Evolutionary conservation across 1,284 basidiomycete species (phyloP), one percentile per base, ranked within the genome.

Genomic region (Malassezia restricta): DNA sequence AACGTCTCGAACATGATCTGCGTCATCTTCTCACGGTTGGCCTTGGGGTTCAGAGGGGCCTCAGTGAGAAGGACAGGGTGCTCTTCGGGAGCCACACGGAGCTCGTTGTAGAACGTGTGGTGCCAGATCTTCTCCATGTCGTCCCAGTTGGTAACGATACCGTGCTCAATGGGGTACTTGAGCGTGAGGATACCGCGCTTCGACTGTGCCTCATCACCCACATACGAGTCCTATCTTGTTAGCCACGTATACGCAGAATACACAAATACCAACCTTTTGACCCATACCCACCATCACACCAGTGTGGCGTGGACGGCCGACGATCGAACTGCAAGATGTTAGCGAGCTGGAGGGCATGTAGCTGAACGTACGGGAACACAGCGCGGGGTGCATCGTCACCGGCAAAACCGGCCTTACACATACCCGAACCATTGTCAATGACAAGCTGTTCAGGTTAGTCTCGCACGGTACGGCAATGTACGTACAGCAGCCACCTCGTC

Each of bases 1-100:
- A 92, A 91, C 42, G 87, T 91, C 80, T 92, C 87, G 76, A 92
- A 92, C 86, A 90, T 90, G 80, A 90, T 89, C 78, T 90, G 87
- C 58, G 87, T 89, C 87, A 90, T 90, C 81, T 90, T 90, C 79
- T 92, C 87, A 74, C 87, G 80, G 79, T 91, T 90, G 58, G 84
- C 84, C 80, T 90, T 91, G 66, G 88, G 87, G 80, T 90, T 92
- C 63, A 89, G 81, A 78, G 87, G 81, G n/a, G 87, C 88, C 77
- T 92, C 88, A 60, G 88, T 91, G 79, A 92, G 80, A 40, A 92
- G 80, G 61, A 90, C 85, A 61, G 88, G 87, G 79, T 91, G 87
- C 79, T 91, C 87, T 77, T 92, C 88, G 35, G 76, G 76, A 4
- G 76, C 76, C 49, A 76, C 76, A 65, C 76, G 76, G 46, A 77